These are phyloP conservation scores for Solanum bukasovii DNA, from an alignment of 257 asterid genomes.

Conservation along the genomic window DNA sequence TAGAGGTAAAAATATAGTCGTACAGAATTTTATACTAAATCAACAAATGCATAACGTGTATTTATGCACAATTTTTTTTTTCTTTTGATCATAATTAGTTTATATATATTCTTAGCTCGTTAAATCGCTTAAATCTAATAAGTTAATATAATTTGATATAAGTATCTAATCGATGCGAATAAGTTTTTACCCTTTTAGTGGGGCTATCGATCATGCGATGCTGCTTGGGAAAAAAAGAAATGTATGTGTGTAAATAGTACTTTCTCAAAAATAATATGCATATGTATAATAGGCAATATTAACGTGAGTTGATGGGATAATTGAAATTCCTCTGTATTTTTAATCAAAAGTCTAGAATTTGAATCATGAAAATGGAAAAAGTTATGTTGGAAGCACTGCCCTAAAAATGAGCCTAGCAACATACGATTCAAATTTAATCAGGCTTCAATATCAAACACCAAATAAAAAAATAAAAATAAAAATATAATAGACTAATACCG, in stretches of 20 bases:
- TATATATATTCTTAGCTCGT: not conserved
- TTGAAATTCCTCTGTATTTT: too few species aligned
- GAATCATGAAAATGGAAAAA: too few species aligned
- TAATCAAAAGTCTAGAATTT: too few species aligned
- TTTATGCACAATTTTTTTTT: not conserved
- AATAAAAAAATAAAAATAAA: too few species aligned
- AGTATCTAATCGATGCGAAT: not conserved
- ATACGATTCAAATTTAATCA: fast-evolving
- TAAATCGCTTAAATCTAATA: too few species aligned
- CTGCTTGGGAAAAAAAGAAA: not conserved
- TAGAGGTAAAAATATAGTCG: not conserved
- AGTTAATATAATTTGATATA: too few species aligned
- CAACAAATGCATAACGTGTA: not conserved
- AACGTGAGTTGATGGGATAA: not conserved
- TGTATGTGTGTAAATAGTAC: not conserved
- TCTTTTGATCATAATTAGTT: not conserved
- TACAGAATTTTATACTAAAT: not conserved
- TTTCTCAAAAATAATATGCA: not conserved
- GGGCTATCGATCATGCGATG: not conserved
- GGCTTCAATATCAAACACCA: fast-evolving
- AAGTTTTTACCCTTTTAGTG: not conserved
- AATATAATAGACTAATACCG: not conserved
- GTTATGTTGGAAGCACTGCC: not conserved
- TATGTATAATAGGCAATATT: not conserved
- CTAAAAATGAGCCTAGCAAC: too few species aligned